Conservation (phyloP, 331 rosid genomes). For the Pyrus hybrid region DNA sequence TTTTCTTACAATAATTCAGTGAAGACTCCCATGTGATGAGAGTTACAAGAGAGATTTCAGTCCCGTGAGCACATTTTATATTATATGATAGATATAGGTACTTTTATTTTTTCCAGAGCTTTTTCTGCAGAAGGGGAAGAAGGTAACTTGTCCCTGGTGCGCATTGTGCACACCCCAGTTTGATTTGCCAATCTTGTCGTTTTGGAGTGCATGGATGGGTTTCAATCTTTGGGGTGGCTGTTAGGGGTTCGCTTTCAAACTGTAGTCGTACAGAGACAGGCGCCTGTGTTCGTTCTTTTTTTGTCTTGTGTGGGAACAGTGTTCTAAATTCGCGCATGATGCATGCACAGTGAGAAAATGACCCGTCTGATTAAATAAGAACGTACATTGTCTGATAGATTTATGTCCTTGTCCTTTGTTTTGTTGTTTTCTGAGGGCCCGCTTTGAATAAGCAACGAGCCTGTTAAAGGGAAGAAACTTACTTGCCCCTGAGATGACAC, state of each 20-base stretch:
- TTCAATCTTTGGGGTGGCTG: not conserved
- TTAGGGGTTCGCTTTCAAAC: conserved; percentile 25
- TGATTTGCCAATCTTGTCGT: conserved; percentile 9
- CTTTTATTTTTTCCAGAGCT: not conserved
- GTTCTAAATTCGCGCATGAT: conserved; percentile 50
- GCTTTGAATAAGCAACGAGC: not conserved
- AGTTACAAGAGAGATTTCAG: not conserved
- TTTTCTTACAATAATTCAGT: not conserved
- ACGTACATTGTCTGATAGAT: conserved; percentile 21
- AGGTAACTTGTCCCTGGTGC: conserved; percentile 11
- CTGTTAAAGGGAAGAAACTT: not conserved
- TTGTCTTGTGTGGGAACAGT: conserved; percentile 25
- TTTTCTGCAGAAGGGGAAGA: not conserved
- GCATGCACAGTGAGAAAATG: conserved; percentile 23
- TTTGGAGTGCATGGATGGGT: not conserved
- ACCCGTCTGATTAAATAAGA: no score
- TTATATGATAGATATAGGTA: no score
- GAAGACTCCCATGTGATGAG: conserved; percentile 31
- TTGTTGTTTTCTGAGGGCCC: conserved; percentile 14
- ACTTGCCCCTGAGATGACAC: not conserved
- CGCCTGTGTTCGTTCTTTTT: no score
- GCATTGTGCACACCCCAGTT: not conserved
- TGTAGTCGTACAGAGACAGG: not conserved
- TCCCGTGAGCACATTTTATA: conserved; percentile 28
- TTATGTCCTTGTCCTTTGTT: conserved; percentile 22